phyloP scores from a whole-genome alignment of 2,329 filamentous ascomycete species.

The Ophiostoma australiae region DNA sequence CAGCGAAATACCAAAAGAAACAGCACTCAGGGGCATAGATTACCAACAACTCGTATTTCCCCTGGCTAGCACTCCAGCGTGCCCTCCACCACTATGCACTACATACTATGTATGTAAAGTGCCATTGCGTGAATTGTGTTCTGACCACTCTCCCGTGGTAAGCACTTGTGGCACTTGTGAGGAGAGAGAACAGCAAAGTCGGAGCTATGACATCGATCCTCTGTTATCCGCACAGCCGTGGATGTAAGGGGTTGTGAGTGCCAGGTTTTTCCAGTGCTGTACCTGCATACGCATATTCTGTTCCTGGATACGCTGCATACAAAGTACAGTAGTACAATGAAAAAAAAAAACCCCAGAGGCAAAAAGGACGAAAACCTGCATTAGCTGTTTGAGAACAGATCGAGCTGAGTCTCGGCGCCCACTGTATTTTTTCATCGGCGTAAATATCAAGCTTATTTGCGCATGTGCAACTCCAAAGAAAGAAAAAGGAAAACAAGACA shows the following conservation, averaged over 20 bases:
- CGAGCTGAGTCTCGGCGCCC: neutral
- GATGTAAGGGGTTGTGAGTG: neutral
- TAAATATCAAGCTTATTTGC: neutral
- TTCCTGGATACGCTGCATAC: neutral
- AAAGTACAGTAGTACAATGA: neutral
- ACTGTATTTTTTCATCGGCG: neutral
- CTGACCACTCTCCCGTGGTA: neutral
- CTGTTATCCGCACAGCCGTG: neutral
- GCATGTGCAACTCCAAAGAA: neutral
- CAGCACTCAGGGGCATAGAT: neutral
- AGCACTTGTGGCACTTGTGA: neutral
- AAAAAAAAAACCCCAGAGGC: neutral
- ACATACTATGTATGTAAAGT: no score
- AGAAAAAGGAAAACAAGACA: neutral
- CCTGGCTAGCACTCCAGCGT: neutral
- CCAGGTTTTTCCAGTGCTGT: neutral
- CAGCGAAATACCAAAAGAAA: neutral
- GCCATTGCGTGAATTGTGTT: neutral
- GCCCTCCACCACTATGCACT: neutral
- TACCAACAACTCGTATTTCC: conserved; percentile 11
- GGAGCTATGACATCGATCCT: neutral
- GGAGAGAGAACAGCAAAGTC: neutral
- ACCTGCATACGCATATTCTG: neutral
- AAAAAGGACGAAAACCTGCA: neutral
- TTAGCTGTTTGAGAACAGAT: conserved; percentile 2